These are phyloP conservation scores for Proliferodiscus dingleyae DNA, from an alignment of 2,329 filamentous ascomycete species.

Conservation along the genomic window DNA sequence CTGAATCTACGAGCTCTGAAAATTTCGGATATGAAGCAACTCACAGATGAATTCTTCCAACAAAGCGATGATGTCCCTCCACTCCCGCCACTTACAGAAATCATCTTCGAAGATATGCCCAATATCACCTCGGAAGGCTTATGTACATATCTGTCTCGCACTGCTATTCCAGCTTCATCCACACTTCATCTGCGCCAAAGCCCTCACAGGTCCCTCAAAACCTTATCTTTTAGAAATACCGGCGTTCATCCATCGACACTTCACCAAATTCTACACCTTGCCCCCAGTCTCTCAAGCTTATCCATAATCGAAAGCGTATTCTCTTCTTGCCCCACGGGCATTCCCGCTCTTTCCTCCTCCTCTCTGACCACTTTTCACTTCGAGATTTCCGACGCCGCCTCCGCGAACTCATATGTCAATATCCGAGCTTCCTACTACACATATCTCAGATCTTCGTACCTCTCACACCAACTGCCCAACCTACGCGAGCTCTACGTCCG, in stretches of 20 bases:
- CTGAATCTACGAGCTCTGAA: conserved; percentile 67
- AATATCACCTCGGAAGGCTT: conserved; percentile 69
- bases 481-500: conserved; percentile 79
- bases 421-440: conserved; percentile 67
- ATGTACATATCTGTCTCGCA: conserved; percentile 58
- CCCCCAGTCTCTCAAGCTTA: conserved; percentile 41
- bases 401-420: conserved; percentile 51
- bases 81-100: conserved; percentile 68
- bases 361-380: conserved; percentile 72
- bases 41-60: conserved; percentile 74
- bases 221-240: conserved; percentile 67
- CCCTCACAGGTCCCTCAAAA: conserved; percentile 55
- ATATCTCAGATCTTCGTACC: conserved; percentile 79
- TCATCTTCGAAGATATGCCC: conserved; percentile 68
- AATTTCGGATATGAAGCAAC: conserved; percentile 61
- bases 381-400: conserved; percentile 65
- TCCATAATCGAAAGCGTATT: conserved; percentile 52
- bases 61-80: conserved; percentile 59
- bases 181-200: too few relatives aligned
- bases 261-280: conserved; percentile 37
- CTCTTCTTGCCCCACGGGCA: conserved; percentile 50
- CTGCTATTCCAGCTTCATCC: too few relatives aligned
- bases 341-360: conserved; percentile 62
- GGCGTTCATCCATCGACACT: conserved; percentile 52
- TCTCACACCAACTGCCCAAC: conserved; percentile 68